Evolutionary conservation across 2,329 filamentous ascomycete genomes (phyloP), one percentile per base, ranked within the genome.

Genomic region (Madurella mycetomatis): DNA sequence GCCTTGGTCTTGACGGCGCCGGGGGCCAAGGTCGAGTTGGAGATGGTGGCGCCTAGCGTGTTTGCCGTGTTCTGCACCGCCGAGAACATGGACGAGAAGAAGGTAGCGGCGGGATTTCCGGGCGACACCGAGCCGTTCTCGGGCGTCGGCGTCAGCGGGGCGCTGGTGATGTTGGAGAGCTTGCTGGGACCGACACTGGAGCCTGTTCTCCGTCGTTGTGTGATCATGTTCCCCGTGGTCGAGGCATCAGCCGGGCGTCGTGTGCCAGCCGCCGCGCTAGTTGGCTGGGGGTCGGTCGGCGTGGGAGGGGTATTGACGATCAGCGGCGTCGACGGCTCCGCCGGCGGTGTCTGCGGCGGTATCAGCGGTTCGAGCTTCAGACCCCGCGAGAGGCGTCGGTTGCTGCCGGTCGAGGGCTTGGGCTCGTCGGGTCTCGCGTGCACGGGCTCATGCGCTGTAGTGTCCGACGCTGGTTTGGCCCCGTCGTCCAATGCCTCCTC

Each of bases 1-100:
- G 64, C 49, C 43, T 43, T 75, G 44, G 70, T 75, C 59, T 72
- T 75, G 62, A 76, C 76, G 48, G 72, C 70, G n/a, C 74, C 73
- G n/a, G 81, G 80, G 8, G 76, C 72, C 49, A 83, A 76, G 31
- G 77, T 76, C 4, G 79, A 81, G 67, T 84, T 92, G 47, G 83
- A 82, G 45, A 96, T 86, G 46, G 85, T 90, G 59, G 81, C 89
- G 62, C 81, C 90, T 4, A 92, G 70, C 16, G 83, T 85, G 60
- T 76, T 90, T 13, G 92, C 91, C 42, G 92, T 92, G 79, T 87
- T 96, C 70, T 97, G 92, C 16, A 94, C 94, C 44, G 87, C 92
- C 41, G 90, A 92, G 60, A 99, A 84, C 67, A 99, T 88, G 25
- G 89, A 92, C 4, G 90, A 95, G 72, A 99, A 97, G 74, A 99